Evolutionary conservation across 352 stramenopile genomes (phyloP).

Genomic region (Phytopythium ostracodes): DNA sequence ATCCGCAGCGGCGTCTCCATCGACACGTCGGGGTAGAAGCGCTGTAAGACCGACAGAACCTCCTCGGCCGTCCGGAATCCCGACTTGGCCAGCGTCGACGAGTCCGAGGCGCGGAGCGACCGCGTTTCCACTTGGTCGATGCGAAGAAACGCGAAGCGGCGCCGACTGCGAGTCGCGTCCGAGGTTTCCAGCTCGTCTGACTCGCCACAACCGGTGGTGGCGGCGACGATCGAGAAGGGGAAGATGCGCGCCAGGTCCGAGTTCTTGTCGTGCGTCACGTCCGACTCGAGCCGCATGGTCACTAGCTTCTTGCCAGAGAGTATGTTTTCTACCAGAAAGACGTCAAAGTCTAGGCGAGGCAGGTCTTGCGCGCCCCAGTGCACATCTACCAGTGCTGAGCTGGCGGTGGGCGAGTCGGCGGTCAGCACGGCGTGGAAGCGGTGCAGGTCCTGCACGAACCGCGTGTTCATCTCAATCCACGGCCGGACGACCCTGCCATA

Average conservation of each 20-base stretch:
- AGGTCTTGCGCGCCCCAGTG: slow-evolving; percentile 10
- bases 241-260: slow-evolving; percentile 48
- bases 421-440: slow-evolving; percentile 29
- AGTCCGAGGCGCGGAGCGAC: slow-evolving; percentile 24
- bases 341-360: slow-evolving; percentile 53
- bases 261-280: slow-evolving; percentile 38
- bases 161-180: background rate
- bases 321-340: slow-evolving; percentile 41
- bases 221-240: slow-evolving; percentile 27
- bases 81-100: slow-evolving; percentile 31
- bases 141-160: slow-evolving; percentile 43
- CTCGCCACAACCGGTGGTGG: slow-evolving; percentile 22
- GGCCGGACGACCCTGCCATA: slow-evolving; percentile 41
- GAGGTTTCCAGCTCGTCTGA: background rate
- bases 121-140: slow-evolving; percentile 32
- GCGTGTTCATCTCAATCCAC: slow-evolving; percentile 66
- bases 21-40: slow-evolving; percentile 55
- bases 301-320: slow-evolving; percentile 40
- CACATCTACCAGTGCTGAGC: background rate
- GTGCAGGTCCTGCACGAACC: slow-evolving; percentile 47
- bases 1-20: slow-evolving; percentile 36
- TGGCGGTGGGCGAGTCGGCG: slow-evolving; percentile 3
- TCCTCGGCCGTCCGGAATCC: slow-evolving; percentile 35
- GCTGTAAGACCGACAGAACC: slow-evolving; percentile 39
- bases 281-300: slow-evolving; percentile 63